These are phyloP conservation scores for Starmerella scarabaei DNA, from an alignment of 805 yeast species.

Conservation along the genomic window DNA sequence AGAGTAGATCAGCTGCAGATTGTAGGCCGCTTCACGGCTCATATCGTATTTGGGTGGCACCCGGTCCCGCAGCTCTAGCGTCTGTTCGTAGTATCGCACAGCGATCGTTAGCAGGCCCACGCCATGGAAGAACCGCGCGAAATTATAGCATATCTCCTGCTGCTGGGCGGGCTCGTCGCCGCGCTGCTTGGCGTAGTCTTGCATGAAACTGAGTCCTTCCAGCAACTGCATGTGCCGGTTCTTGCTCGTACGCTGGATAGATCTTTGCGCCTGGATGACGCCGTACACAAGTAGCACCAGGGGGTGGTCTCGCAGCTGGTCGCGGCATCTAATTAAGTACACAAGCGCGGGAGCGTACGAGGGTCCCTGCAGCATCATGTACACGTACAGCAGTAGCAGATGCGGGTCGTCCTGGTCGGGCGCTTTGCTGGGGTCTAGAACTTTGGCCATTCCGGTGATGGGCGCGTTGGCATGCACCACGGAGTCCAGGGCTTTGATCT, in stretches of 20 bases:
- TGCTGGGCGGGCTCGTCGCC: constrained; percentile 30
- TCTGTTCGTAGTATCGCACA: constrained; percentile 56
- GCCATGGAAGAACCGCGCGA: constrained; percentile 76
- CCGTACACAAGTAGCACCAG: constrained; percentile 64
- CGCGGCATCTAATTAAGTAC: constrained; percentile 60
- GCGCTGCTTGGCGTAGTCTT: constrained; percentile 54
- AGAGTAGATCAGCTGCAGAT: constrained; percentile 61
- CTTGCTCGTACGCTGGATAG: constrained; percentile 78
- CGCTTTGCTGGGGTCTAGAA: constrained; percentile 25
- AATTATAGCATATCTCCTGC: constrained; percentile 59
- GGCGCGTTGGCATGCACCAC: constrained; percentile 36
- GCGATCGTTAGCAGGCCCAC: constrained; percentile 69
- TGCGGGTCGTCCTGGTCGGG: constrained; percentile 38
- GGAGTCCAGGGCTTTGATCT: constrained; percentile 78
- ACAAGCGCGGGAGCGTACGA: constrained; percentile 74
- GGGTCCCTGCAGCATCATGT: constrained; percentile 65
- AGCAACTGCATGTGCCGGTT: constrained; percentile 78
- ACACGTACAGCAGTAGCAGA: constrained; percentile 64
- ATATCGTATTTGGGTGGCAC: constrained; percentile 39
- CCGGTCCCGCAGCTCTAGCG: constrained; percentile 28
- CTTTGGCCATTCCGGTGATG: constrained; percentile 68
- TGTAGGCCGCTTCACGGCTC: constrained; percentile 73
- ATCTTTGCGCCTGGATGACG: constrained; percentile 70
- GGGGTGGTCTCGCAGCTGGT: constrained; percentile 59
- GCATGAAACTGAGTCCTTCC: constrained; percentile 69